Percentiles rank a stretch among this genome's conserved stretches.
phyloP scores from a whole-genome alignment of 345 rosid species.

The Arabis hirsuta region DNA sequence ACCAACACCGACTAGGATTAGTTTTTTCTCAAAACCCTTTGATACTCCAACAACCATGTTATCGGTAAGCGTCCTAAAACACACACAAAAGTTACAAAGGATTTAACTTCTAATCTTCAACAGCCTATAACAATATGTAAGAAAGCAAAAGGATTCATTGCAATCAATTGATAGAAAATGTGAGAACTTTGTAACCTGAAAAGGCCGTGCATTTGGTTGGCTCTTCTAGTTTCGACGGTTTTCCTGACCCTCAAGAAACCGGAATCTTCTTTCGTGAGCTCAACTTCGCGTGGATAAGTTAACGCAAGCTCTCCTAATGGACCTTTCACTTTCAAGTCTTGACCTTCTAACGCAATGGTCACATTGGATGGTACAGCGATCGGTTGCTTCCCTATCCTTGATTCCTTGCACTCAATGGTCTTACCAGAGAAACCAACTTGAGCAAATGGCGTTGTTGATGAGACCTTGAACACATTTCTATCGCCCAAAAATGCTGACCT shows the following conservation, averaged over 20 bases:
- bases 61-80: constrained; percentile 79
- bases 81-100: background rate
- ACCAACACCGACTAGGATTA: constrained; percentile 86
- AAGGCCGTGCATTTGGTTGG: constrained; percentile 97
- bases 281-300: constrained; percentile 81
- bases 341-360: constrained; percentile 71
- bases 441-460: constrained; percentile 48
- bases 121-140: background rate
- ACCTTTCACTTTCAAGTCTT: constrained; percentile 77
- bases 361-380: constrained; percentile 77
- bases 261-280: constrained; percentile 68
- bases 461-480: constrained; percentile 50
- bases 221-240: constrained; percentile 81
- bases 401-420: constrained; percentile 83
- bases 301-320: constrained; percentile 84
- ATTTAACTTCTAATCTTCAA: background rate
- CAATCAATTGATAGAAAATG: constrained; percentile 10
- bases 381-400: constrained; percentile 91
- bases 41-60: constrained; percentile 98
- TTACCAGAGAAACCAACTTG: constrained; percentile 54
- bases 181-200: constrained; percentile 67
- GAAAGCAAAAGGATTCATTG: background rate
- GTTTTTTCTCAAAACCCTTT: constrained; percentile 95
- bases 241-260: constrained; percentile 67
- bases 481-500: constrained; percentile 76